Percentiles rank a stretch among this genome's conserved stretches.
These are phyloP conservation scores for Solanum okadae DNA, from an alignment of 257 asterid genomes.

Conservation along the genomic window DNA sequence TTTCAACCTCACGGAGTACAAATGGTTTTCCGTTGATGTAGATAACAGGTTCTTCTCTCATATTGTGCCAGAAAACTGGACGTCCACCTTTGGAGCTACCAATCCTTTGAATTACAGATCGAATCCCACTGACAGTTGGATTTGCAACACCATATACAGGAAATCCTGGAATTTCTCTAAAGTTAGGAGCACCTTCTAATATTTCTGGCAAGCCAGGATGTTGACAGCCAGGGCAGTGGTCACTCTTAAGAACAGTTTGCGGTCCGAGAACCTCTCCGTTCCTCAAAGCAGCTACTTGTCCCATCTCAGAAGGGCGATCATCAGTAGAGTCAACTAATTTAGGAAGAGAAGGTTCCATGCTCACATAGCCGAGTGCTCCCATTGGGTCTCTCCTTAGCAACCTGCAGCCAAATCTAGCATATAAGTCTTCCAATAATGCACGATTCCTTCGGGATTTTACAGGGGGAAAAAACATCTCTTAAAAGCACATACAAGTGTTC, in stretches of 20 bases:
- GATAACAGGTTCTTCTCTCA: slow-evolving; percentile 99
- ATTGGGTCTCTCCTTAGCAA: slow-evolving; percentile 93
- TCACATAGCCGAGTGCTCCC: slow-evolving; percentile 94
- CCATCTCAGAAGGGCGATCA: slow-evolving; percentile 75
- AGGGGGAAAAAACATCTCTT: not conserved
- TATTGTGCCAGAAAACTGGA: slow-evolving; percentile 93
- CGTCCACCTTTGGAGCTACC: slow-evolving; percentile 80
- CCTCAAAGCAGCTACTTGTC: slow-evolving; percentile 89
- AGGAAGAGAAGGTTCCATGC: slow-evolving; percentile 30
- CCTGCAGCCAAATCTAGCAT: slow-evolving; percentile 31
- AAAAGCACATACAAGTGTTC: not conserved
- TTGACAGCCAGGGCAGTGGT: slow-evolving; percentile 96
- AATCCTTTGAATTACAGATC: slow-evolving; percentile 80
- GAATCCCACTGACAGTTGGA: slow-evolving; percentile 87
- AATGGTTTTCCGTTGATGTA: slow-evolving; percentile 95
- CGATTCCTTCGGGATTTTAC: not conserved
- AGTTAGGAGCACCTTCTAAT: slow-evolving; percentile 97
- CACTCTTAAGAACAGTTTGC: slow-evolving; percentile 97
- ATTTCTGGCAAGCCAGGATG: slow-evolving; percentile 77
- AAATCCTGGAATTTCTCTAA: slow-evolving; percentile 88
- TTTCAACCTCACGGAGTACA: slow-evolving; percentile 96
- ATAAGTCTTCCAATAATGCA: not conserved
- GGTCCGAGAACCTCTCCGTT: slow-evolving; percentile 96
- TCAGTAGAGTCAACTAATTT: slow-evolving; percentile 41
- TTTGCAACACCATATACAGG: slow-evolving; percentile 98